Evolutionary conservation across 352 stramenopile species (phyloP).

Genomic region (Phytophthora palmivora): DNA sequence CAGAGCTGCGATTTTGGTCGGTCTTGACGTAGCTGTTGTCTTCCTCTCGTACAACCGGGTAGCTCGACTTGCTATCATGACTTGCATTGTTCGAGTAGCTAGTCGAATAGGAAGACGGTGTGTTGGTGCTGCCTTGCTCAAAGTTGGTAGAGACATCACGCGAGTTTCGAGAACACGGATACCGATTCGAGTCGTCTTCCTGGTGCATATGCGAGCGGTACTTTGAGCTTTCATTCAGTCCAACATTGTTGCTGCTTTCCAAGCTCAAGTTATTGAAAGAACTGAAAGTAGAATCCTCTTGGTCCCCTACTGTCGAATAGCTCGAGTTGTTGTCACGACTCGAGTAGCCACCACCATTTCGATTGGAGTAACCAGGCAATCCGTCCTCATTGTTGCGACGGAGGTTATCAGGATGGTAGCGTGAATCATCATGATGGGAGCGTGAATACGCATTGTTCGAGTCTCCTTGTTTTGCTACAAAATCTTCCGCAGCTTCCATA

Average conservation of each 20-base stretch:
- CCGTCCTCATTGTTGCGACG: background rate
- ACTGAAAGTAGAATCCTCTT: slow-evolving; percentile 5
- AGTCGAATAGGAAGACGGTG: no score
- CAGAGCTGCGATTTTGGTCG: background rate
- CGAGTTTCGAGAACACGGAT: no score
- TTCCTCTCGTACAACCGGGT: no score
- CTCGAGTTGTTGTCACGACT: slow-evolving; percentile 11
- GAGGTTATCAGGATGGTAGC: background rate
- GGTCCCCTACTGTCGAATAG: background rate
- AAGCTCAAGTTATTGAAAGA: background rate
- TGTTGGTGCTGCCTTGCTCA: no score
- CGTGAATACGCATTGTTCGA: slow-evolving; percentile 4
- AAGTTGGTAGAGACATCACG: no score
- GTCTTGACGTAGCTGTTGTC: no score
- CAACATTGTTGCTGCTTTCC: background rate
- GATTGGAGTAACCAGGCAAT: background rate
- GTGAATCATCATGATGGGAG: background rate
- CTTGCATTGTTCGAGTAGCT: no score
- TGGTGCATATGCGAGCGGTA: no score
- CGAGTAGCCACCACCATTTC: background rate
- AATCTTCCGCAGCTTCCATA: slow-evolving; percentile 18
- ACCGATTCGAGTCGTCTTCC: no score
- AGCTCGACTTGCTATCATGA: no score
- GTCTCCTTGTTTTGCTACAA: slow-evolving; percentile 15
- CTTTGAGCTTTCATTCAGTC: background rate